A percentile compares a stretch with the other conserved stretches of the same genome.
phyloP scores from a whole-genome alignment of 768 basidiomycete genomes.

The Russula ochroleuca region DNA sequence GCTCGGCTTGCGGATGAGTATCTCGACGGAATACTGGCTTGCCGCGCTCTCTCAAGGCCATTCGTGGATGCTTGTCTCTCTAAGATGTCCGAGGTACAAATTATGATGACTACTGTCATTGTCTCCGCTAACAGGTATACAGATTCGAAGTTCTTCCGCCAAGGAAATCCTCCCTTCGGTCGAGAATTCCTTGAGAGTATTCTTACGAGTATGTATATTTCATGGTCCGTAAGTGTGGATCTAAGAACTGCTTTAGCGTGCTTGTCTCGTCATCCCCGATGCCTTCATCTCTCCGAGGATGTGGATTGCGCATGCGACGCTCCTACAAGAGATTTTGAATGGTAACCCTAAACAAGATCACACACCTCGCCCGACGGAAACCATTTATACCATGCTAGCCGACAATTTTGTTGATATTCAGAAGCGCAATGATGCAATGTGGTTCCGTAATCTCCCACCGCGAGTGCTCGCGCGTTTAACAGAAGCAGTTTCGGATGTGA shows the following conservation, averaged over 20 bases:
- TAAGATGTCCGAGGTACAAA: slow-evolving; percentile 59
- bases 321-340: slow-evolving; percentile 47
- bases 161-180: slow-evolving; percentile 54
- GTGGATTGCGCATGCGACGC: slow-evolving; percentile 52
- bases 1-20: slow-evolving; percentile 77
- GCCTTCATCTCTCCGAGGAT: slow-evolving; percentile 67
- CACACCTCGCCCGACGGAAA: slow-evolving; percentile 19
- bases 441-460: slow-evolving; percentile 63
- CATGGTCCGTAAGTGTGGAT: neutral
- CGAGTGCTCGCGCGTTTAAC: slow-evolving; percentile 57
- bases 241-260: slow-evolving; percentile 42
- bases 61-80: slow-evolving; percentile 66
- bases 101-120: neutral
- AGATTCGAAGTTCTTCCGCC: slow-evolving; percentile 55
- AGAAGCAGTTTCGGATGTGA: slow-evolving; percentile 55
- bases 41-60: slow-evolving; percentile 63
- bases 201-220: slow-evolving; percentile 53
- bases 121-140: neutral
- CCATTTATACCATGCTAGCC: slow-evolving; percentile 45
- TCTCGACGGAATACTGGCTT: slow-evolving; percentile 59
- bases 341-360: slow-evolving; percentile 37
- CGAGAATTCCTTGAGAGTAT: slow-evolving; percentile 47
- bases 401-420: slow-evolving; percentile 67
- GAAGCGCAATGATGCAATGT: slow-evolving; percentile 74
- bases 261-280: slow-evolving; percentile 68